Evolutionary conservation across 208 protist species (phyloP), one percentile per base, ranked within the genome.

Genomic region (Herpetomonas samuelpessoai): DNA sequence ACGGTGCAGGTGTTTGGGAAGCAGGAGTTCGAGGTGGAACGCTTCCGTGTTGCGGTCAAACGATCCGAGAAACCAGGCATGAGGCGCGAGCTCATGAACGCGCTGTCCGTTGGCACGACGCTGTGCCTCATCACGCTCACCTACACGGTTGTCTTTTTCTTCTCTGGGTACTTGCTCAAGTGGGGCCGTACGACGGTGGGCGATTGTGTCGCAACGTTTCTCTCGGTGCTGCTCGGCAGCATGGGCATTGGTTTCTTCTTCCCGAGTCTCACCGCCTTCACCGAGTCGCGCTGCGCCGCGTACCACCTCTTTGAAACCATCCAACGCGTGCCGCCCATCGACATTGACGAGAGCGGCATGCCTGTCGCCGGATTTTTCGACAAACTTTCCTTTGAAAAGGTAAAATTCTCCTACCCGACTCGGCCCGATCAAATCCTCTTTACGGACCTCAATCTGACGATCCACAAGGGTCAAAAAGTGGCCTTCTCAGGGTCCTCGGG

Each of bases 351-450:
- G 2, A 28, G 25, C 3, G 82, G 82, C 1, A 31, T 68, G 44
- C 52, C 63, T 6, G 74, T 92, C 21, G 44, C 49, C 4, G 59
- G 53, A 41, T 81, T 93, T 49, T 26, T 57, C 10, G 54, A 71
- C 19, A 22, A 29, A 28, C 74, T 95, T 28, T 56, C 76, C 41
- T 92, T 96, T 62, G 39, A 62, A 14, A 24, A 92, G 59, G 86
- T 96, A 9, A 46, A 61, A 19, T 96, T 96, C 66, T 45, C 77
- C n/a, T 93, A 96, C 75, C 89, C 89, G 22, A 81, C 79, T 22
- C 76, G 89, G 14, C 79, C 66, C 4, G 79, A 90, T 69, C 64
- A 71, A 66, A 57, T 74, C 3, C 73, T 96, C 48, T 92, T 96
- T 59, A 49, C 47, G 30, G 68, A 92, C 31, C 73, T 96, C 44